Conservation (phyloP, 345 rosid genomes). For the Arabis hirsuta region DNA sequence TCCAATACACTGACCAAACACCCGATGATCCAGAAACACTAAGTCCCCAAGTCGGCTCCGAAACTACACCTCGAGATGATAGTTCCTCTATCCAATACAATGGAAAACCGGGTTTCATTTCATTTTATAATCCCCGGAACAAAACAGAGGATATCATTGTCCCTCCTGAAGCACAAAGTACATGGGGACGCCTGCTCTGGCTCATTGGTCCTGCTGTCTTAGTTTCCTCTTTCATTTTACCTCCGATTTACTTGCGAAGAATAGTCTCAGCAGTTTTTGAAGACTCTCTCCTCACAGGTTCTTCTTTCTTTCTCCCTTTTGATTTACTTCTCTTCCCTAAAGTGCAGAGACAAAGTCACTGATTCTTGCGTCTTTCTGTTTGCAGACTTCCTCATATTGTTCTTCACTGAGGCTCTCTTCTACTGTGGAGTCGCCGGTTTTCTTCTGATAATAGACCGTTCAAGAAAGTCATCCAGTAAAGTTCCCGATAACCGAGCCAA, state of each 20-base stretch:
- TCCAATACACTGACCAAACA: slow-evolving; percentile 47
- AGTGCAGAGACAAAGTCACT: not conserved
- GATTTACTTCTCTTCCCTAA: not conserved
- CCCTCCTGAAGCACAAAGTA: slow-evolving; percentile 46
- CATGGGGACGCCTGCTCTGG: slow-evolving; percentile 67
- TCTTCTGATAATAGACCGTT: slow-evolving; percentile 67
- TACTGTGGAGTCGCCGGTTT: slow-evolving; percentile 84
- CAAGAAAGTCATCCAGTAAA: slow-evolving; percentile 54
- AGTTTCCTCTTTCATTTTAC: slow-evolving; percentile 88
- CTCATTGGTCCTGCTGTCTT: slow-evolving; percentile 86
- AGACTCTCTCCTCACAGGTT: slow-evolving; percentile 95
- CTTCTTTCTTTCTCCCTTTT: slow-evolving; percentile 12
- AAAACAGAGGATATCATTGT: slow-evolving; percentile 47
- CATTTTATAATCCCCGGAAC: slow-evolving; percentile 67
- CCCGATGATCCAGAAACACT: slow-evolving; percentile 45
- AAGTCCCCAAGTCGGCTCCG: slow-evolving; percentile 41
- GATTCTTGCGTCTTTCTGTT: slow-evolving; percentile 8
- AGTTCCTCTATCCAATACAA: slow-evolving; percentile 47
- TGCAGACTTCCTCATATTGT: slow-evolving; percentile 94
- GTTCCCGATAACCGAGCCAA: slow-evolving; percentile 32
- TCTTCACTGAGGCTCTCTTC: slow-evolving; percentile 98
- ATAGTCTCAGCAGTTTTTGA: slow-evolving; percentile 83
- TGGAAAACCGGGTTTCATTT: slow-evolving; percentile 77
- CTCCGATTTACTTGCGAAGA: slow-evolving; percentile 78
- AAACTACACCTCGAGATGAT: slow-evolving; percentile 47